Percentiles rank a stretch among this genome's conserved stretches.
Conservation (phyloP, 1,284 basidiomycete genomes). For the Takashimella tepidaria region DNA sequence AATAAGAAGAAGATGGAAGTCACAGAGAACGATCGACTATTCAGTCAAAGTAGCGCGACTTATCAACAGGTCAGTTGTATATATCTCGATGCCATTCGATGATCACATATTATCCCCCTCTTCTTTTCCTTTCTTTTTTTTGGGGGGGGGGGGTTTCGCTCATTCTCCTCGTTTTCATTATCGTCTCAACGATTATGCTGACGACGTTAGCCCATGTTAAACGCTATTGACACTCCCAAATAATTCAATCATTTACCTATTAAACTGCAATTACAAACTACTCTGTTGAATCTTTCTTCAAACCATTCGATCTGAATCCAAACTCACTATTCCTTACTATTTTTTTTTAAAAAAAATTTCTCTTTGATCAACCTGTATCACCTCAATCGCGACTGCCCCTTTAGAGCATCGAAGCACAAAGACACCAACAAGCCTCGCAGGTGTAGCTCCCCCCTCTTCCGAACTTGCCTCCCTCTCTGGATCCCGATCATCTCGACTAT, state of each 20-base stretch:
- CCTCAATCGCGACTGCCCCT: neutral
- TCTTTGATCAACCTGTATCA: neutral
- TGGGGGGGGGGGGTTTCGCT: no score
- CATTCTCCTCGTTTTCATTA: no score
- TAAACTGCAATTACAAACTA: no score
- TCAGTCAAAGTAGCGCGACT: slow-evolving; percentile 46
- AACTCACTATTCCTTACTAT: no score
- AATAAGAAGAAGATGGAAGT: slow-evolving; percentile 45
- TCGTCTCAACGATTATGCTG: neutral
- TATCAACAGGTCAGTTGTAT: slow-evolving; percentile 38
- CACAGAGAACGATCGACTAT: slow-evolving; percentile 48
- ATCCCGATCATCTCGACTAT: no score
- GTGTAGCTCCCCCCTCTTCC: slow-evolving; percentile 4
- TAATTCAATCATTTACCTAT: no score
- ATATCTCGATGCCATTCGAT: neutral
- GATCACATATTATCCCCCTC: neutral
- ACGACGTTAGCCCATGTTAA: neutral
- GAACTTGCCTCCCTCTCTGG: neutral
- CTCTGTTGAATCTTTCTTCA: no score
- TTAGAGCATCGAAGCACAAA: slow-evolving; percentile 14
- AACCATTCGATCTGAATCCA: no score
- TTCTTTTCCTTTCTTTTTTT: no score
- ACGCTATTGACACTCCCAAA: slow-evolving; percentile 6
- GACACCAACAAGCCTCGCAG: slow-evolving; percentile 7
- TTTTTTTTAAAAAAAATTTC: no score